Percentiles rank a stretch among this genome's conserved stretches.
phyloP scores from a whole-genome alignment of 305 asterid genomes.

The Fraxinus nigra region DNA sequence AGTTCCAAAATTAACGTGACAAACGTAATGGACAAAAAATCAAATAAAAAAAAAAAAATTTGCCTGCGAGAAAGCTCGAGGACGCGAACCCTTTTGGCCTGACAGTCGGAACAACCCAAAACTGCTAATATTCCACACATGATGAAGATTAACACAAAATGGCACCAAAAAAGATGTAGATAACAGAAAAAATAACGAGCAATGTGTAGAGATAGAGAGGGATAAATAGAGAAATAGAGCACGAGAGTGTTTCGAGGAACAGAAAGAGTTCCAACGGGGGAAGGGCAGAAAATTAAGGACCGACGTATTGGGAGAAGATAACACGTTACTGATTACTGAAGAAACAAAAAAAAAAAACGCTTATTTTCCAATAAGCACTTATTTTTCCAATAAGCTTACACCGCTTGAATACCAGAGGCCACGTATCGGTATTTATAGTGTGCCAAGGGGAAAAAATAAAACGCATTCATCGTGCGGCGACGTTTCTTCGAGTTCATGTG shows the following conservation, averaged over 20 bases:
- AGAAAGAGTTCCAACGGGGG: neutral
- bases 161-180: neutral
- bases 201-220: neutral
- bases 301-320: neutral
- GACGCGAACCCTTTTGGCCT: slow-evolving; percentile 91
- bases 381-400: neutral
- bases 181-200: neutral
- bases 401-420: neutral
- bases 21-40: neutral
- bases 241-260: neutral
- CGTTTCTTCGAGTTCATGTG: neutral
- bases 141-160: neutral
- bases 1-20: neutral
- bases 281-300: neutral
- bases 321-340: neutral
- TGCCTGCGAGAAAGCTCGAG: slow-evolving; percentile 99
- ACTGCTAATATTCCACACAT: slow-evolving; percentile 99
- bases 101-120: slow-evolving; percentile 88
- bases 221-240: neutral
- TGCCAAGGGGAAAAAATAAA: neutral
- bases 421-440: neutral
- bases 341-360: neutral
- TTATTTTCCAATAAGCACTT: neutral
- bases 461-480: neutral
- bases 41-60: slow-evolving; percentile 2